Conservation (phyloP, 2,329 filamentous ascomycete species). For the Stagonosporopsis chrysanthemi region DNA sequence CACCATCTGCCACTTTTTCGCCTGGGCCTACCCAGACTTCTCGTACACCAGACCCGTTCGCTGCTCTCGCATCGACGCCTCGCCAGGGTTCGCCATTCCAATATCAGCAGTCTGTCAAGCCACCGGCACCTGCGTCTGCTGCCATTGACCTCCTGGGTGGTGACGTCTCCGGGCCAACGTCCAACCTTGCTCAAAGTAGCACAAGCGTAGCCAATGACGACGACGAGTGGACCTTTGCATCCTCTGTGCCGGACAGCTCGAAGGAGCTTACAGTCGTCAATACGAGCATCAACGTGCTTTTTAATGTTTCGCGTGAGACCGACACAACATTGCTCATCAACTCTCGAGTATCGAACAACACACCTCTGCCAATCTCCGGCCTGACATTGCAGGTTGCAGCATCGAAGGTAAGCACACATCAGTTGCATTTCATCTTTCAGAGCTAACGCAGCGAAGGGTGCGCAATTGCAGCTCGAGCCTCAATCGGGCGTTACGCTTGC, state of each 20-base stretch:
- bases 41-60: slow-evolving; percentile 64
- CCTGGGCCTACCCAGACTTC: slow-evolving; percentile 45
- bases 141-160: slow-evolving; percentile 50
- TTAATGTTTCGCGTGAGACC: slow-evolving; percentile 70
- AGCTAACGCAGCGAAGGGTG: slow-evolving; percentile 64
- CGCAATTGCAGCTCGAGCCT: slow-evolving; percentile 80
- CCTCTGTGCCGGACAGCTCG: slow-evolving; percentile 76
- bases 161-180: slow-evolving; percentile 32
- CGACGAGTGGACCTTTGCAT: slow-evolving; percentile 94
- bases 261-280: slow-evolving; percentile 74
- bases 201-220: slow-evolving; percentile 75
- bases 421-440: background rate
- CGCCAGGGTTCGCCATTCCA: slow-evolving; percentile 60
- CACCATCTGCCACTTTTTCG: slow-evolving; percentile 49
- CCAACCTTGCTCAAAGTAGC: slow-evolving; percentile 37
- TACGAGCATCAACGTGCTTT: slow-evolving; percentile 73
- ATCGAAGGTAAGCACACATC: slow-evolving; percentile 68
- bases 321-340: slow-evolving; percentile 70
- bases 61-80: slow-evolving; percentile 62
- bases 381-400: slow-evolving; percentile 93
- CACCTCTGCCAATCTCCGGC: slow-evolving; percentile 73
- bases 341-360: slow-evolving; percentile 85
- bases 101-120: slow-evolving; percentile 54
- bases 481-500: slow-evolving; percentile 81
- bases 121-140: slow-evolving; percentile 42